Conservation (phyloP, 2,329 filamentous ascomycete genomes). For the Epicoccum nigrum region DNA sequence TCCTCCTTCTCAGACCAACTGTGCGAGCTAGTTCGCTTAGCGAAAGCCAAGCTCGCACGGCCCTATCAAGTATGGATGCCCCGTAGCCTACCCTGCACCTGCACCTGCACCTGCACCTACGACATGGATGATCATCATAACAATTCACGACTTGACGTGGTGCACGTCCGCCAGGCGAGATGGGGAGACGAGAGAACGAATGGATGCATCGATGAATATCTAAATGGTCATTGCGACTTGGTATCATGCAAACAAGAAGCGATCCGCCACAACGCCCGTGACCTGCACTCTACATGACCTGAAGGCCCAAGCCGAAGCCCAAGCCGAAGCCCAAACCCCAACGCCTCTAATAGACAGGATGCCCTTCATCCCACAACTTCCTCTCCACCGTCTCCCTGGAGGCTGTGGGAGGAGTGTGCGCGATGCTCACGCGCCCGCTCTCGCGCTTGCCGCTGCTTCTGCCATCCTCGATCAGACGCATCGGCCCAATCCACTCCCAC, state of each 20-base stretch:
- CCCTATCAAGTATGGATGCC: no score
- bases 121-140: no score
- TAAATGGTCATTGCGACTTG: conserved; percentile 22
- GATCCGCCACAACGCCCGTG: conserved; percentile 6
- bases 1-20: conserved; percentile 5
- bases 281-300: conserved; percentile 3
- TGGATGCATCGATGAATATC: no score
- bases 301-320: no score
- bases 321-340: no score
- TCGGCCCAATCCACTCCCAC: conserved; percentile 73
- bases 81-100: no score
- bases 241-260: conserved; percentile 36
- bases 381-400: conserved; percentile 40
- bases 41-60: conserved; percentile 8
- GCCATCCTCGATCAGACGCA: conserved; percentile 55
- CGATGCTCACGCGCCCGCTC: conserved; percentile 42
- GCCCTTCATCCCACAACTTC: conserved; percentile 55
- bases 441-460: conserved; percentile 38
- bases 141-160: no score
- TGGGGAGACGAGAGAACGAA: no score
- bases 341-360: conserved; percentile 52
- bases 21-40: conserved; percentile 15
- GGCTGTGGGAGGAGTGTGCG: conserved; percentile 41
- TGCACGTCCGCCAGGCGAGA: no score
- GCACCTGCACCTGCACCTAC: no score